These are phyloP conservation scores for Anethum foeniculum DNA, from an alignment of 140 eudicot species.

Conservation along the genomic window DNA sequence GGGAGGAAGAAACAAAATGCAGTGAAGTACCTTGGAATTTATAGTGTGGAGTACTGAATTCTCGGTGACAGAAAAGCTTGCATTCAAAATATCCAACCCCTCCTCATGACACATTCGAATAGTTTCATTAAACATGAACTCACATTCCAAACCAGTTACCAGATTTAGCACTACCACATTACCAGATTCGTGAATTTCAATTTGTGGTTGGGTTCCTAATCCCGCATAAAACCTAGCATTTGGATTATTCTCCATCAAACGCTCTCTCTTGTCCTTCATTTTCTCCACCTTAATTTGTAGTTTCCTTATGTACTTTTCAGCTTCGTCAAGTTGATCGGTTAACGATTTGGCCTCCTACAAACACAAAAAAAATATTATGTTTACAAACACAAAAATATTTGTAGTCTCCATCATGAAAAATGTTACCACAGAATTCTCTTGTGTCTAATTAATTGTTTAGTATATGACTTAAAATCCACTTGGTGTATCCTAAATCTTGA, in stretches of 20 bases:
- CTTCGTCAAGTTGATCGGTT: constrained; percentile 67
- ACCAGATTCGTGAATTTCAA: constrained; percentile 43
- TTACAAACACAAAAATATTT: too few relatives aligned
- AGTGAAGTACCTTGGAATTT: constrained; percentile 47
- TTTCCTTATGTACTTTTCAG: constrained; percentile 62
- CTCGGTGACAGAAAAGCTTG: constrained; percentile 38
- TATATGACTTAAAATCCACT: neutral
- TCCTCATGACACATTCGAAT: constrained; percentile 63
- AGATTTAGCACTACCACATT: constrained; percentile 45
- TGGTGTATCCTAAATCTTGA: neutral
- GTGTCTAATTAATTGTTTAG: neutral
- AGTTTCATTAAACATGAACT: constrained; percentile 52
- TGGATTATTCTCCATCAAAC: constrained; percentile 15
- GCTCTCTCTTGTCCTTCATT: constrained; percentile 49
- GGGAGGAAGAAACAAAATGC: neutral
- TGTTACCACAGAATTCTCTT: neutral
- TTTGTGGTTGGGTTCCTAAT: constrained; percentile 27
- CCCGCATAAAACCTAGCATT: constrained; percentile 5
- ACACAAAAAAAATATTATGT: neutral
- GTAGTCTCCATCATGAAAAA: too few relatives aligned
- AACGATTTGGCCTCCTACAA: constrained; percentile 42
- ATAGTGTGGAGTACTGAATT: constrained; percentile 53
- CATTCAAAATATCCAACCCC: constrained; percentile 52
- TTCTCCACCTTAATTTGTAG: constrained; percentile 46
- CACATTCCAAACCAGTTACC: constrained; percentile 54